These are phyloP conservation scores for Neoboletus magnificus DNA, from an alignment of 768 basidiomycete species.

Conservation along the genomic window DNA sequence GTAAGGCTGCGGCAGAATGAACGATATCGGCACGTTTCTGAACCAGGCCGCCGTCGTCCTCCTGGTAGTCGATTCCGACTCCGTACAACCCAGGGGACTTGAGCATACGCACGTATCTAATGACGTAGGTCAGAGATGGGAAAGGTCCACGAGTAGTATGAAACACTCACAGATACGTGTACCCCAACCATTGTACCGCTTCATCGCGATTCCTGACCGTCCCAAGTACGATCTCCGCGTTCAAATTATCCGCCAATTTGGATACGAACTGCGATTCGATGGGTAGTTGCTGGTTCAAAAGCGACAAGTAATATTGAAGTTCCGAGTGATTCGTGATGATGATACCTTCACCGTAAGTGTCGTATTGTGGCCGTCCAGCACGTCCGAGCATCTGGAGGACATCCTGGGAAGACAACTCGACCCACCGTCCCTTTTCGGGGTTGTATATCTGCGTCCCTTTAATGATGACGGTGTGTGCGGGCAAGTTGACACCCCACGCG, in stretches of 20 bases:
- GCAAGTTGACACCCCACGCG: conserved; percentile 99
- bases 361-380: conserved; percentile 95
- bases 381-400: conserved; percentile 98
- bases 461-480: conserved; percentile 97
- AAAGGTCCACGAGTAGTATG: neutral
- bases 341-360: conserved; percentile 95
- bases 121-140: neutral
- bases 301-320: conserved; percentile 92
- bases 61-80: conserved; percentile 86
- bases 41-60: conserved; percentile 75
- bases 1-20: conserved; percentile 87
- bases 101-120: conserved; percentile 92
- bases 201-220: conserved; percentile 94
- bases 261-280: conserved; percentile 95
- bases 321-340: conserved; percentile 98
- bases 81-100: conserved; percentile 84
- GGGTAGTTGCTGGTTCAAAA: conserved; percentile 96
- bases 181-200: conserved; percentile 96
- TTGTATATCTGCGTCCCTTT: conserved; percentile 99
- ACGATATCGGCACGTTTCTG: conserved; percentile 94
- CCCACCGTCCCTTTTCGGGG: conserved; percentile 98
- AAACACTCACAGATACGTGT: conserved; percentile 78
- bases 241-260: conserved; percentile 91
- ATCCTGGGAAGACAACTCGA: conserved; percentile 92
- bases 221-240: conserved; percentile 95